Conservation (phyloP, 257 asterid genomes). For the Verbascum thapsus region DNA sequence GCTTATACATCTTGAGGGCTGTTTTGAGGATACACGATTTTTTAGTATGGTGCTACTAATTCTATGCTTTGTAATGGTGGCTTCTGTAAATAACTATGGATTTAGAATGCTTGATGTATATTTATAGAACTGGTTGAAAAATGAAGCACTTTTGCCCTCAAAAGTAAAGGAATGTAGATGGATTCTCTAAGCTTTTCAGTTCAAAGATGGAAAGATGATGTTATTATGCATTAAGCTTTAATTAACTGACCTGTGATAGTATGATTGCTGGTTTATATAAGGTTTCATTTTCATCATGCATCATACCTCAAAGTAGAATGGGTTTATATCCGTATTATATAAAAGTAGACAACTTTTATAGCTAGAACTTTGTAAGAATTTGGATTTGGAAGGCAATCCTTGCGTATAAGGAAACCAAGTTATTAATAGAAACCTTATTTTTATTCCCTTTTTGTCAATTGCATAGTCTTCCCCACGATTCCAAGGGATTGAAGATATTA, state of each 20-base stretch:
- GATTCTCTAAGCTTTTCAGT: background rate
- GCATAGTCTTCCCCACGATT: background rate
- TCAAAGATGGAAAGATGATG: constrained; percentile 1
- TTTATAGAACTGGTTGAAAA: background rate
- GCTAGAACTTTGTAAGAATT: background rate
- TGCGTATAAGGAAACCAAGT: background rate
- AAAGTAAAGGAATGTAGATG: background rate
- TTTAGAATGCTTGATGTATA: background rate
- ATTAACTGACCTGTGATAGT: background rate
- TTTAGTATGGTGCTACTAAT: too few species aligned
- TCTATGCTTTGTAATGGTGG: background rate
- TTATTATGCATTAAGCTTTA: background rate
- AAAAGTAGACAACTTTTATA: background rate
- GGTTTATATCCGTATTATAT: background rate
- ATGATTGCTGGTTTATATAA: background rate
- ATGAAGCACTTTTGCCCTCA: background rate
- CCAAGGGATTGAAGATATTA: background rate
- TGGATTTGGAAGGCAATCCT: background rate
- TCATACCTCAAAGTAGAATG: background rate
- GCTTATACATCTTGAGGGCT: too few species aligned
- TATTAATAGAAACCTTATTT: background rate
- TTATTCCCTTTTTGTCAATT: background rate
- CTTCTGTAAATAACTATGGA: background rate
- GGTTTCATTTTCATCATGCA: background rate
- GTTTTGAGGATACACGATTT: too few species aligned